phyloP scores from a whole-genome alignment of 2,329 filamentous ascomycete genomes.

The Colletotrichum sp. region DNA sequence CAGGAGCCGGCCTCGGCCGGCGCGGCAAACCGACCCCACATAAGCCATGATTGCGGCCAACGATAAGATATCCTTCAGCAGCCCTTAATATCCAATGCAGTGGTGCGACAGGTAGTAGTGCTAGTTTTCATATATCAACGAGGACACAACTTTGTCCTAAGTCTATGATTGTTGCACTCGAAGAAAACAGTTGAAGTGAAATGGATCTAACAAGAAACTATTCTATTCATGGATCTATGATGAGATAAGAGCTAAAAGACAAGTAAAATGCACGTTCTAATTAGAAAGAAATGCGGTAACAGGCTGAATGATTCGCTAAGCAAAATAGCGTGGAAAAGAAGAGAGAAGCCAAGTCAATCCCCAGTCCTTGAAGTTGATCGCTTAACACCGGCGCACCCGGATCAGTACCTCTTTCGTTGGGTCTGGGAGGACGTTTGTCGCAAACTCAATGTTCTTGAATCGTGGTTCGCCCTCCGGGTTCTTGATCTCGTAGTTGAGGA shows the following conservation, averaged over 20 bases:
- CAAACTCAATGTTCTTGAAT: background rate
- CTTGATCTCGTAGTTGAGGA: constrained; percentile 19
- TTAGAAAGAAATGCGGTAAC: background rate
- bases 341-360: background rate
- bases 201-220: background rate
- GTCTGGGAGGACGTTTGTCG: background rate
- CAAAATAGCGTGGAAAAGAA: background rate
- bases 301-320: background rate
- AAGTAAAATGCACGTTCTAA: background rate
- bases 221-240: background rate
- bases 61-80: background rate
- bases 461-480: constrained; percentile 1
- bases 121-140: background rate
- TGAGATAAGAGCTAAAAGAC: background rate
- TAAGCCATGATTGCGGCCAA: background rate
- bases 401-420: background rate
- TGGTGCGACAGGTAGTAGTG: background rate
- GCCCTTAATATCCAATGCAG: background rate
- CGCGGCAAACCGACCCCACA: background rate
- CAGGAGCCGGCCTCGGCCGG: background rate
- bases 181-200: background rate
- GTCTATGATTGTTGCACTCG: too few species aligned
- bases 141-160: too few species aligned
- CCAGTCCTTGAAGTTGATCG: background rate
- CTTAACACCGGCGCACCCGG: constrained; percentile 10